These are phyloP conservation scores for Phallus indusiatus DNA, from an alignment of 768 basidiomycete species.

Conservation along the genomic window DNA sequence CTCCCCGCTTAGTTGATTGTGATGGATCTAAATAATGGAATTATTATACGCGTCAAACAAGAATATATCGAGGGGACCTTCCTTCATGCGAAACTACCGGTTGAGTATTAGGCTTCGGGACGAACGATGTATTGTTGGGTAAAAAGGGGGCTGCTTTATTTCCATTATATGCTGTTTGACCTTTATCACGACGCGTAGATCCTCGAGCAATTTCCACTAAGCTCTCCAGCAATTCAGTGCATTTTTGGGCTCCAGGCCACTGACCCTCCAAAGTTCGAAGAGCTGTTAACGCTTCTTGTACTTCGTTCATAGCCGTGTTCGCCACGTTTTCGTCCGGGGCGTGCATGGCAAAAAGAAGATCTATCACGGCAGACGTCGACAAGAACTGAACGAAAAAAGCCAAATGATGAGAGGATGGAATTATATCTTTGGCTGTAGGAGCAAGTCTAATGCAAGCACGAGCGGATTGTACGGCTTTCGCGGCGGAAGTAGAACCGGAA, in stretches of 20 bases:
- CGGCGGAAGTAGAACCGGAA: constrained; percentile 55
- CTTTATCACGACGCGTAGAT: constrained; percentile 46
- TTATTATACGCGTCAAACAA: background rate
- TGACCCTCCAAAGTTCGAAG: constrained; percentile 75
- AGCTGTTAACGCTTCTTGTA: constrained; percentile 57
- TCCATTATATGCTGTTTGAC: constrained; percentile 30
- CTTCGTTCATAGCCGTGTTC: constrained; percentile 75
- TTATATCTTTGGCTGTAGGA: constrained; percentile 73
- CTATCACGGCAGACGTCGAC: constrained; percentile 82
- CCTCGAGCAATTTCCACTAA: constrained; percentile 9
- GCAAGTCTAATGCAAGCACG: constrained; percentile 80
- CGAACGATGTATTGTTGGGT: background rate
- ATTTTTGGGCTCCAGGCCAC: constrained; percentile 85
- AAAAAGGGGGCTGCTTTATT: background rate
- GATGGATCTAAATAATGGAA: background rate
- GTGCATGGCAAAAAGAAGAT: constrained; percentile 81
- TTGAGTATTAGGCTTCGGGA: background rate
- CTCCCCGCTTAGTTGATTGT: background rate
- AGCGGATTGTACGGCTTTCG: constrained; percentile 75
- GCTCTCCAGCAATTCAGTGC: constrained; percentile 60
- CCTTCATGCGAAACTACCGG: constrained; percentile 6
- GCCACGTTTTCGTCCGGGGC: constrained; percentile 55
- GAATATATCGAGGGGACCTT: background rate
- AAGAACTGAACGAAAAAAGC: constrained; percentile 86
- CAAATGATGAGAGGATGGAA: constrained; percentile 78